Conservation (phyloP, 768 basidiomycete genomes). For the Panus rudis region DNA sequence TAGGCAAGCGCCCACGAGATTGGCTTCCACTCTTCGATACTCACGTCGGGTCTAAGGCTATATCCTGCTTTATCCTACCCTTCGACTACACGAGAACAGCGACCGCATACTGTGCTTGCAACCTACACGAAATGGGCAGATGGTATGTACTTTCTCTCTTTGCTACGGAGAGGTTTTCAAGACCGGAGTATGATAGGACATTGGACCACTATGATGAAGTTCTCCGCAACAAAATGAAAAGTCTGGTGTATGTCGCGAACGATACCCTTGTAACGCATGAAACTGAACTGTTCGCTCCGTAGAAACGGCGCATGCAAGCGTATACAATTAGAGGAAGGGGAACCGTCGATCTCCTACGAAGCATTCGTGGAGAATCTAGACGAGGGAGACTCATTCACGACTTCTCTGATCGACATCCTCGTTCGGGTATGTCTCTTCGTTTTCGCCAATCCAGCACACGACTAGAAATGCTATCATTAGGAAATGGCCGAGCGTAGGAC, state of each 20-base stretch:
- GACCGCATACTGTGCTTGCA: no score
- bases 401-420: conserved; percentile 65
- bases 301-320: conserved; percentile 72
- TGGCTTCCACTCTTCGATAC: no score
- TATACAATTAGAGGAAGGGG: conserved; percentile 49
- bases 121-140: conserved; percentile 61
- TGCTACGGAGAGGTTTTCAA: conserved; percentile 9
- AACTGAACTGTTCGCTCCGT: no score
- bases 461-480: conserved; percentile 28
- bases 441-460: not conserved
- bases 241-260: conserved; percentile 55
- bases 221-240: conserved; percentile 67
- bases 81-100: no score
- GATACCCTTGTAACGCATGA: conserved; percentile 11
- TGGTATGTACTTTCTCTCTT: conserved; percentile 38
- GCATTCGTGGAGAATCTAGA: conserved; percentile 72
- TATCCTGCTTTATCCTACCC: no score
- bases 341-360: conserved; percentile 65
- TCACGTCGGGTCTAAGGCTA: no score
- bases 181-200: conserved; percentile 41
- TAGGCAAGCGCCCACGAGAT: no score
- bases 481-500: conserved; percentile 70
- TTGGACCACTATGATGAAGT: conserved; percentile 67
- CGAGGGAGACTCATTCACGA: conserved; percentile 74
- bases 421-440: conserved; percentile 54